Percentiles rank a stretch among this genome's conserved stretches.
Conservation (phyloP, 768 basidiomycete species). For the Multifurca ochricompacta region DNA sequence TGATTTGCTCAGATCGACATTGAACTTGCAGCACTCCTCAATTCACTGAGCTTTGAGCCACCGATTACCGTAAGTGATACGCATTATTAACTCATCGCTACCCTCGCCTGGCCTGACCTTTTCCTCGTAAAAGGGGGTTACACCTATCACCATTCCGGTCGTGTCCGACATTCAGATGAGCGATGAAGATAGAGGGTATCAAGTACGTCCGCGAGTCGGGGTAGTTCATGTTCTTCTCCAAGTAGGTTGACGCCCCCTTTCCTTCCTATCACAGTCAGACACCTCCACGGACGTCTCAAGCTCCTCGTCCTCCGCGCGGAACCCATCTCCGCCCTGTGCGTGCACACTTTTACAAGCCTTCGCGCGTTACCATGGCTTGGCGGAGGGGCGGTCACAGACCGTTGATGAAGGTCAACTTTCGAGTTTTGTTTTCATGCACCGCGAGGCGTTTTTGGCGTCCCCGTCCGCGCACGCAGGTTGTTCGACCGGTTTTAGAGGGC, state of each 20-base stretch:
- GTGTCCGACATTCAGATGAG: conserved; percentile 1
- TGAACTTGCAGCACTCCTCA: conserved; percentile 18
- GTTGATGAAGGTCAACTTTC: conserved; percentile 10
- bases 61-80: not conserved
- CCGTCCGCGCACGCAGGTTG: conserved; percentile 13
- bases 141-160: not conserved
- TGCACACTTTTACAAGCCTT: conserved; percentile 14
- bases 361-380: not conserved
- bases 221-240: not conserved
- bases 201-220: not conserved
- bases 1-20: conserved; percentile 6
- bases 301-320: not conserved
- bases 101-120: too few species aligned
- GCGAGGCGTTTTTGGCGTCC: conserved; percentile 11
- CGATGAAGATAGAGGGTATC: conserved; percentile 10
- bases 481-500: conserved; percentile 7
- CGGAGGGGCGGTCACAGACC: not conserved
- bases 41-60: conserved; percentile 7
- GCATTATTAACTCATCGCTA: not conserved
- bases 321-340: not conserved
- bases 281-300: not conserved
- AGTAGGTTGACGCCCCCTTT: not conserved
- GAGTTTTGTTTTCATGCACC: conserved; percentile 11
- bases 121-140: too few species aligned
- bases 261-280: conserved; percentile 3